Percentiles rank a stretch among this genome's conserved stretches.
Conservation (phyloP, 192 early-diverging fungal genomes). For the Backusella macrospora region DNA sequence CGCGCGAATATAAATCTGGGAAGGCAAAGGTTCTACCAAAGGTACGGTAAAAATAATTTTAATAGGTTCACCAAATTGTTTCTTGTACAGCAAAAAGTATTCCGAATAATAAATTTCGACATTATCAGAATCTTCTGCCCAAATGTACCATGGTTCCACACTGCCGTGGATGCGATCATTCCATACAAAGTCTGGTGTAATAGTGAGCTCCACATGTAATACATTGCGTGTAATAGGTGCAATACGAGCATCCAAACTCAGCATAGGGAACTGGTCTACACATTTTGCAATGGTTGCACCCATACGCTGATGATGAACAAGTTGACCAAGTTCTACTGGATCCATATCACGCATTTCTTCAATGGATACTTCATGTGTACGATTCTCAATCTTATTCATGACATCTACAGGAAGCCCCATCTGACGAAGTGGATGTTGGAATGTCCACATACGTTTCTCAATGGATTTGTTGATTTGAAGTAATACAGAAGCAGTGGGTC, state of each 20-base stretch:
- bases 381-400: constrained; percentile 84
- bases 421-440: constrained; percentile 95
- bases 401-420: constrained; percentile 81
- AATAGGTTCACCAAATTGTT: constrained; percentile 66
- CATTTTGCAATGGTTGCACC: constrained; percentile 73
- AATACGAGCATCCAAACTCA: constrained; percentile 79
- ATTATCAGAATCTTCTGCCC: constrained; percentile 91
- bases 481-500: constrained; percentile 80
- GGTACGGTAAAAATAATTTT: constrained; percentile 88
- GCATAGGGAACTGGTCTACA: constrained; percentile 83
- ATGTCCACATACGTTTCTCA: constrained; percentile 93
- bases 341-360: constrained; percentile 91
- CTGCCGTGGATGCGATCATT: constrained; percentile 90
- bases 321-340: constrained; percentile 80
- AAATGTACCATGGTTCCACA: constrained; percentile 94
- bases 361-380: constrained; percentile 79
- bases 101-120: constrained; percentile 92
- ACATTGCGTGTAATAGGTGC: constrained; percentile 95
- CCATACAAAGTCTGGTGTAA: constrained; percentile 92
- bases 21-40: constrained; percentile 86
- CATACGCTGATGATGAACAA: constrained; percentile 81
- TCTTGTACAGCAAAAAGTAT: constrained; percentile 79
- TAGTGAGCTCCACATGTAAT: constrained; percentile 77
- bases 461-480: constrained; percentile 97
- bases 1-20: constrained; percentile 91